Evolutionary conservation across 768 basidiomycete genomes (phyloP).

Genomic region (Russula brevipes): DNA sequence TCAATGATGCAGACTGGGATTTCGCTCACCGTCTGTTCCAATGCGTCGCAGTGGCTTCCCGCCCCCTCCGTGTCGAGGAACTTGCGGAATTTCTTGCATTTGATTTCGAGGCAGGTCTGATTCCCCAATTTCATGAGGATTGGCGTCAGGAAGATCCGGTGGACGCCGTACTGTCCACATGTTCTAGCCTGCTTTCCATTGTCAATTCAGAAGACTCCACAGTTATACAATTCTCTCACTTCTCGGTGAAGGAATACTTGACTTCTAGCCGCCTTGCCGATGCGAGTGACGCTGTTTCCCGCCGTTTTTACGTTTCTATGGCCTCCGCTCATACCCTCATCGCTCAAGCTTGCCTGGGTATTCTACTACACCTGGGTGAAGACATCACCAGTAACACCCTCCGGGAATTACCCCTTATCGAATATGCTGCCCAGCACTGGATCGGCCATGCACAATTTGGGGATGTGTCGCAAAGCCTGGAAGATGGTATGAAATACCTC

Average conservation of each 20-base stretch:
- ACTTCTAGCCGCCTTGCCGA: background rate
- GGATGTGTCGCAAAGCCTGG: background rate
- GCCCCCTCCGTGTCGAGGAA: too few species aligned
- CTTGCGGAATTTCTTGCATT: too few species aligned
- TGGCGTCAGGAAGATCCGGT: background rate
- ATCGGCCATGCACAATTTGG: background rate
- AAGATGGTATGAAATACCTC: background rate
- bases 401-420: background rate
- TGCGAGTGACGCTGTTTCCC: background rate
- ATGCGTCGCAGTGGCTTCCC: too few species aligned
- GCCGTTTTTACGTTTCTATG: background rate
- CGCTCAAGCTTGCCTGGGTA: too few species aligned
- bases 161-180: background rate
- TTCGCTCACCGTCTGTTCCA: background rate
- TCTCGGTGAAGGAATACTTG: background rate
- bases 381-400: background rate
- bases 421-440: slow-evolving; percentile 7
- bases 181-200: too few species aligned
- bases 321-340: too few species aligned
- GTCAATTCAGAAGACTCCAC: too few species aligned
- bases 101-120: background rate
- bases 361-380: too few species aligned
- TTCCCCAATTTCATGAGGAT: background rate
- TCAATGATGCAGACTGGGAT: background rate
- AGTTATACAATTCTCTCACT: too few species aligned